Base-by-base conservation (phyloP, 192 early-diverging fungal genomes). In the Rhizophlyctis rosea region DNA sequence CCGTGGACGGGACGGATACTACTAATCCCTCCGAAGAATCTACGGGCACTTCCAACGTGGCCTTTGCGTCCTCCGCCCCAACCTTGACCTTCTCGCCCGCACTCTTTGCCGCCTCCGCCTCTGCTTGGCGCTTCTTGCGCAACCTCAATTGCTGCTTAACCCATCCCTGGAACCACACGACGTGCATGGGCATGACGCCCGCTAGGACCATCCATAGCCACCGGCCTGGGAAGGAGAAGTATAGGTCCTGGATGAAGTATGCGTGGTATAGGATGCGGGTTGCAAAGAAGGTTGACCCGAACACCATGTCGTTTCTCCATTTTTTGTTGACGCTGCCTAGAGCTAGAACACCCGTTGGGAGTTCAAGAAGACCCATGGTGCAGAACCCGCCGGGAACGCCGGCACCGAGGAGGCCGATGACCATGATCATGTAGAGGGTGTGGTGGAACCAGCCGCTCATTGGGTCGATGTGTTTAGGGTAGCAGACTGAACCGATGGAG, bases 391-490 rank as follows among this genome's bases (percentile, higher is more conserved):
- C 83, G 21, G 79, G 67, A 28, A 78, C 62, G 47, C 77, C 78
- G 64, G 76, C 62, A n/a, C 74, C 54, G 18, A 83, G 67, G 31
- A 85, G 69, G 11, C 76, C 62, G 0, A 72, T 61, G 29, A 73
- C 64, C 18, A 78, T 57, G 62, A 72, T 67, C 9, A 78, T 18
- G 56, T 84, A 88, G 31, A 78, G 61, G 23, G 72, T 76, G 57
- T 88, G 86, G 67, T 88, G 86, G 32, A 86, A 76, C 67, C 81
- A 88, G 3, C 85, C 86, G 7, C 75, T 82, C 34, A 85, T 44
- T 2, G 68, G 18, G 25, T 69, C 73, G 32, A 88, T 85, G 4
- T 75, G 74, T 9, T 75, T 68, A 13, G 71, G 74, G 63, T 88
- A 87, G 57, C 70, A 80, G 21, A 78, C 9, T 7, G 60, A n/a